A percentile compares a stretch with the other conserved stretches of the same genome.
phyloP scores from a whole-genome alignment of 805 yeast species.

The Pichia nanzhaoensis region DNA sequence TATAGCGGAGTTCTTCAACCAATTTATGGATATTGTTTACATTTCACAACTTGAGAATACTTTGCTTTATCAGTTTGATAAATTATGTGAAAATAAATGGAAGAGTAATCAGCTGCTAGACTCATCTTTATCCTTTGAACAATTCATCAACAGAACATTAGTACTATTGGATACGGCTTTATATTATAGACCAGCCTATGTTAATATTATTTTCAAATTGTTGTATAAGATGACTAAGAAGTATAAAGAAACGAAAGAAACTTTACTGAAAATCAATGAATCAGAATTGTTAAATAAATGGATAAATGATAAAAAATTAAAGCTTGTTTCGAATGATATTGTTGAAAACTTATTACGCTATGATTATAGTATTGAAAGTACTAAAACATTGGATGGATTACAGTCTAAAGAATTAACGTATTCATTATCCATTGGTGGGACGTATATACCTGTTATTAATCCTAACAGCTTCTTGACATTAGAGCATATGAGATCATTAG shows the following conservation, averaged over 20 bases:
- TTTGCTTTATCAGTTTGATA: conserved; percentile 46
- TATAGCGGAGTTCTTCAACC: conserved; percentile 43
- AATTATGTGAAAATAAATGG: conserved; percentile 34
- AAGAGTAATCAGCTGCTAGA: conserved; percentile 28
- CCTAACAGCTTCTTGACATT: conserved; percentile 17
- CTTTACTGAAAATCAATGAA: conserved; percentile 26
- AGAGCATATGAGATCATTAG: conserved; percentile 43
- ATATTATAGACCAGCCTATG: conserved; percentile 51
- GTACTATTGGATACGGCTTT: conserved; percentile 53
- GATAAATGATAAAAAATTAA: conserved; percentile 31
- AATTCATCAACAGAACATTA: conserved; percentile 42
- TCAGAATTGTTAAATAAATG: conserved; percentile 25
- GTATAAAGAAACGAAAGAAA: conserved; percentile 16
- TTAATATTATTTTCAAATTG: conserved; percentile 36
- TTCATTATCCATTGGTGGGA: conserved; percentile 8
- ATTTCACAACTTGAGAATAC: conserved; percentile 57
- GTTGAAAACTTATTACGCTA: conserved; percentile 17
- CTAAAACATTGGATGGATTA: conserved; percentile 1
- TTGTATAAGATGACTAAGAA: conserved; percentile 35
- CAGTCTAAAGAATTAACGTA: conserved; percentile 10
- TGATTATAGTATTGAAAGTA: conserved; percentile 9
- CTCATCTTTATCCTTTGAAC: conserved; percentile 41
- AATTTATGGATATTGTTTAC: conserved; percentile 59
- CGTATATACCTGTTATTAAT: conserved; percentile 3
- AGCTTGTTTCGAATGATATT: conserved; percentile 27